These are phyloP conservation scores for Xanthoconium separans DNA, from an alignment of 1,284 basidiomycete genomes.

Conservation along the genomic window DNA sequence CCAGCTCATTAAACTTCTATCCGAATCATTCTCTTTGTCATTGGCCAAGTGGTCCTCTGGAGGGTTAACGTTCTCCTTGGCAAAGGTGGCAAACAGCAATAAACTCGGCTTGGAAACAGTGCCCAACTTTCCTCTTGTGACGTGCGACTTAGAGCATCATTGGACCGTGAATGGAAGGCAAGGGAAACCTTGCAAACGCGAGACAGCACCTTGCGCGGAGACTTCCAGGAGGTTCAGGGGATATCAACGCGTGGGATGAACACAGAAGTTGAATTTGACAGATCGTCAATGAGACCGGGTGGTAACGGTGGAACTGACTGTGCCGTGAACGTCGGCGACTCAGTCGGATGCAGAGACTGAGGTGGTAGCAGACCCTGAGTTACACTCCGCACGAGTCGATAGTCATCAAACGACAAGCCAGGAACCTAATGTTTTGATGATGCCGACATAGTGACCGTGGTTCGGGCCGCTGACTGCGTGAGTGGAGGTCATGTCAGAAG, in stretches of 20 bases:
- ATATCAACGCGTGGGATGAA: constrained; percentile 20
- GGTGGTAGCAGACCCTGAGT: constrained; percentile 70
- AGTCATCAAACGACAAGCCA: constrained; percentile 98
- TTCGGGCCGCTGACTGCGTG: constrained; percentile 74
- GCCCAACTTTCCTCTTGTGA: constrained; percentile 18
- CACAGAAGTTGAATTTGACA: constrained; percentile 35
- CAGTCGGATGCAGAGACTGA: constrained; percentile 14
- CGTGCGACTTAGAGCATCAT: constrained; percentile 8
- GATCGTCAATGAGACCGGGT: constrained; percentile 47
- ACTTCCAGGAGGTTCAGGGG: constrained; percentile 20
- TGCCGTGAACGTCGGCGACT: constrained; percentile 30
- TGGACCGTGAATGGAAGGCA: constrained; percentile 9
- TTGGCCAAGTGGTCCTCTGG: constrained; percentile 16
- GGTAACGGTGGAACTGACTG: constrained; percentile 39
- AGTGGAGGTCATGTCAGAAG: constrained; percentile 20
- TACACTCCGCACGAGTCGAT: constrained; percentile 87
- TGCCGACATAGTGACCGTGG: constrained; percentile 96
- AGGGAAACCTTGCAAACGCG: constrained; percentile 14
- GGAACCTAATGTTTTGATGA: constrained; percentile 80
- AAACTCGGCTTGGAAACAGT: constrained; percentile 3
- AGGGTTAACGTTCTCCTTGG: constrained; percentile 18
- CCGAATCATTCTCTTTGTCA: constrained; percentile 42
- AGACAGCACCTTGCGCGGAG: constrained; percentile 28
- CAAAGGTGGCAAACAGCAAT: constrained; percentile 13
- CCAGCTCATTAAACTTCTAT: constrained; percentile 51